Conservation (phyloP, 2,329 filamentous ascomycete genomes). For the Tolypocladium nubicola region DNA sequence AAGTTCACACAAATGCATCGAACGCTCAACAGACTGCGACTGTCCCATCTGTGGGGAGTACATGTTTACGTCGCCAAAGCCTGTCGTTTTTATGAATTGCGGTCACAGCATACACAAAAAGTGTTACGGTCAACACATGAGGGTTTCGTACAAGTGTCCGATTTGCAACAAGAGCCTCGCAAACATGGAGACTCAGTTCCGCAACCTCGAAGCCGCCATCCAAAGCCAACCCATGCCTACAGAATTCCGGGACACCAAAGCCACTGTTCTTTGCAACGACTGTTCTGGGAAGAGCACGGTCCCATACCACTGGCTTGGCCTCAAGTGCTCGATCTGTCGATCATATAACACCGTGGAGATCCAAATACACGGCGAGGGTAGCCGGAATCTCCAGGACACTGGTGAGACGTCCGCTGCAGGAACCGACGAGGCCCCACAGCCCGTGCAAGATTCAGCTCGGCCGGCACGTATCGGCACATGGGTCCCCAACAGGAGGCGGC, state of each 20-base stretch:
- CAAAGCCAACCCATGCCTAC: slow-evolving; percentile 83
- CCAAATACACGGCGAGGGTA: slow-evolving; percentile 41
- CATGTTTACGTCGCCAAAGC: slow-evolving; percentile 82
- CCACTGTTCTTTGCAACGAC: slow-evolving; percentile 87
- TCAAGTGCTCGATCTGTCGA: slow-evolving; percentile 70
- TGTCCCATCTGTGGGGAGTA: slow-evolving; percentile 96
- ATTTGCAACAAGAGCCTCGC: slow-evolving; percentile 94
- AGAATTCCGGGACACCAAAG: slow-evolving; percentile 69
- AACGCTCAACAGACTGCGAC: slow-evolving; percentile 86
- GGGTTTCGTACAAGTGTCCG: slow-evolving; percentile 86
- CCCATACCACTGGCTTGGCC: slow-evolving; percentile 85
- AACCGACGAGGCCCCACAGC: neutral
- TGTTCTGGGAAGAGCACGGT: slow-evolving; percentile 82
- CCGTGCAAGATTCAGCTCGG: slow-evolving; percentile 6
- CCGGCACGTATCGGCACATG: slow-evolving; percentile 7
- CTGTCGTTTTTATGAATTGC: slow-evolving; percentile 89
- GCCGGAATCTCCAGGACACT: slow-evolving; percentile 14
- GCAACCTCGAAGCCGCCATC: slow-evolving; percentile 81
- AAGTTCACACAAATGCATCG: slow-evolving; percentile 83
- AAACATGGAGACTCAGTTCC: slow-evolving; percentile 95
- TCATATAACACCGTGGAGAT: slow-evolving; percentile 62
- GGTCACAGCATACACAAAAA: slow-evolving; percentile 90
- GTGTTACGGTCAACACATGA: slow-evolving; percentile 83
- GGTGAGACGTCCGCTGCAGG: slow-evolving; percentile 10
- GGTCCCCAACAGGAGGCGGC: slow-evolving; percentile 21